These are phyloP conservation scores for Vitellaria paradoxa DNA, from an alignment of 179 eudicot species.

Conservation along the genomic window DNA sequence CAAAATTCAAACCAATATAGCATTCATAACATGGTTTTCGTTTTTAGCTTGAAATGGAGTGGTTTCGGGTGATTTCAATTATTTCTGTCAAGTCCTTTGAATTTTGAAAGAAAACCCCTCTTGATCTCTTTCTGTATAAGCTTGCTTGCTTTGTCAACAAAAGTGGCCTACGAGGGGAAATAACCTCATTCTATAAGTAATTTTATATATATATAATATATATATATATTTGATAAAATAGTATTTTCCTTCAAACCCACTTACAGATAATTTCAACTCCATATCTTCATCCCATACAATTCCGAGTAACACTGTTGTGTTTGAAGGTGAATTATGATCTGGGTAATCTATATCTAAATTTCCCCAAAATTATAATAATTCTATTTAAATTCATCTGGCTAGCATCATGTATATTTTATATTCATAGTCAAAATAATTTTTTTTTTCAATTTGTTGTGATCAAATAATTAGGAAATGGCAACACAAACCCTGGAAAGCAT, in stretches of 20 bases:
- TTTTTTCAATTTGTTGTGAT: not conserved
- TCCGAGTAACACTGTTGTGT: too few relatives aligned
- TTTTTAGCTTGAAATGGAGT: not conserved
- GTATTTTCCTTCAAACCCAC: too few relatives aligned
- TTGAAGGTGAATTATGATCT: too few relatives aligned
- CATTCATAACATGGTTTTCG: not conserved
- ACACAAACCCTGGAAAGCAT: conserved; percentile 45
- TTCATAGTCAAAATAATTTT: not conserved
- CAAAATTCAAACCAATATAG: not conserved
- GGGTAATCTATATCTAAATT: too few relatives aligned
- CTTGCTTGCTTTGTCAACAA: not conserved
- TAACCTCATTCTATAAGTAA: too few relatives aligned
- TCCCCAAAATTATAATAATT: too few relatives aligned
- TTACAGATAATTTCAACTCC: not conserved
- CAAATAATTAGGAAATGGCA: conserved; percentile 27
- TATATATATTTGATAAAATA: too few relatives aligned
- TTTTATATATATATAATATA: too few relatives aligned
- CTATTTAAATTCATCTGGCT: too few relatives aligned
- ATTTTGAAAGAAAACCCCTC: not conserved
- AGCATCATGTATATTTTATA: not conserved
- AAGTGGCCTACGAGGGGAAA: too few relatives aligned
- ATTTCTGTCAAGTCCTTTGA: not conserved
- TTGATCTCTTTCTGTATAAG: not conserved
- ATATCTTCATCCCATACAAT: not conserved
- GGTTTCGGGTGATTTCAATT: not conserved